Percentiles rank a stretch among this genome's conserved stretches.
Evolutionary conservation across 2,329 filamentous ascomycete species (phyloP).

Genomic region (Penicillium glabrum): DNA sequence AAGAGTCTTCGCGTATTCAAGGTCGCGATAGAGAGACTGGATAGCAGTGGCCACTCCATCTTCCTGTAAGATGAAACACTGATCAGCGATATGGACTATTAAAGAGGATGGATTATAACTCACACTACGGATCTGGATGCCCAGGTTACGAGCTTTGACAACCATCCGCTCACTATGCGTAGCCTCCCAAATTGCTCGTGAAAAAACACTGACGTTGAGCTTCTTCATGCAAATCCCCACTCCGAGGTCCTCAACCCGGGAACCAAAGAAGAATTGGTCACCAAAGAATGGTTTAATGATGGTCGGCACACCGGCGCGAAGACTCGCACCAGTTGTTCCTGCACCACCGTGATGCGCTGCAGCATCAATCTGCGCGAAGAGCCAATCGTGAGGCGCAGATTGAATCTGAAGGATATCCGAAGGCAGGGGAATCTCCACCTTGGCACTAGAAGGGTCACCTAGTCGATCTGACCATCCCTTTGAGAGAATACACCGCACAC

Average conservation of each 20-base stretch:
- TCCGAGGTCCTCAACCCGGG: conserved; percentile 84
- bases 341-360: conserved; percentile 93
- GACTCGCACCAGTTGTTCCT: conserved; percentile 89
- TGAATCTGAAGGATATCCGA: conserved; percentile 84
- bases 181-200: conserved; percentile 84
- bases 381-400: conserved; percentile 92
- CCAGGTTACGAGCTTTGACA: conserved; percentile 75
- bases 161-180: conserved; percentile 92
- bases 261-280: conserved; percentile 95
- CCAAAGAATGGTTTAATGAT: conserved; percentile 97
- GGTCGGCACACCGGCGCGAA: conserved; percentile 87
- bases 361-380: conserved; percentile 91
- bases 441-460: conserved; percentile 57
- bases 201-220: conserved; percentile 82
- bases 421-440: conserved; percentile 69
- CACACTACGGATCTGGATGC: conserved; percentile 84
- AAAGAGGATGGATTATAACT: conserved; percentile 29
- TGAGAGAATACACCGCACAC: conserved; percentile 89
- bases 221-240: conserved; percentile 88
- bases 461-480: conserved; percentile 96
- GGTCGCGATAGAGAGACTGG: conserved; percentile 87
- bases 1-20: conserved; percentile 86
- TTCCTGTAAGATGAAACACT: conserved; percentile 57
- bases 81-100: not conserved
- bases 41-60: conserved; percentile 88